Conservation (phyloP, 805 yeast genomes). For the Ogataea methanolica region DNA sequence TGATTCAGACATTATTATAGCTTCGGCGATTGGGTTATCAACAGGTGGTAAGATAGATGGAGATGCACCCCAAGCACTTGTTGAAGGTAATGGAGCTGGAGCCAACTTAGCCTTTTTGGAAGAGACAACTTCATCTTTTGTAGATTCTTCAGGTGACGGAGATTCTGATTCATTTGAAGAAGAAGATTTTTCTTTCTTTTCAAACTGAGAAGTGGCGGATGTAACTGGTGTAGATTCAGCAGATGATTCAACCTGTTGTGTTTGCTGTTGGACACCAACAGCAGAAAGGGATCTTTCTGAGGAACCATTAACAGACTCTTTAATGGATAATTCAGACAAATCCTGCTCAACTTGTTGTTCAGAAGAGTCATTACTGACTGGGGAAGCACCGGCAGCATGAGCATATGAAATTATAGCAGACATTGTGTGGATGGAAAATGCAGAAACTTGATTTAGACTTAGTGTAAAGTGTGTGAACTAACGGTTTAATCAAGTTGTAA, state of each 20-base stretch:
- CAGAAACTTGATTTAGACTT: too few species aligned
- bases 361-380: slow-evolving; percentile 7
- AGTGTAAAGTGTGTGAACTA: too few species aligned
- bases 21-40: slow-evolving; percentile 35
- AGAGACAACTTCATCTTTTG: slow-evolving; percentile 17
- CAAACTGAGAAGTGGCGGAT: background rate
- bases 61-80: slow-evolving; percentile 54
- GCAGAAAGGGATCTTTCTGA: background rate
- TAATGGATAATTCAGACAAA: slow-evolving; percentile 7
- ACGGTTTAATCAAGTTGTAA: too few species aligned
- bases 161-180: slow-evolving; percentile 5
- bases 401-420: slow-evolving; percentile 29
- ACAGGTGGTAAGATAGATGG: slow-evolving; percentile 24
- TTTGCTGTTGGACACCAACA: background rate
- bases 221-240: background rate
- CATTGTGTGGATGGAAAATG: slow-evolving; percentile 8
- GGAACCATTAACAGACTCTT: background rate
- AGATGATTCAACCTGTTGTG: background rate
- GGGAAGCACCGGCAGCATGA: slow-evolving; percentile 27
- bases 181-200: slow-evolving; percentile 7
- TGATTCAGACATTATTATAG: slow-evolving; percentile 25
- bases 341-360: slow-evolving; percentile 10
- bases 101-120: slow-evolving; percentile 36
- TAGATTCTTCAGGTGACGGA: slow-evolving; percentile 2
- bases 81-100: slow-evolving; percentile 63